Conservation (phyloP, 305 asterid species). For the Fraxinus nigra region DNA sequence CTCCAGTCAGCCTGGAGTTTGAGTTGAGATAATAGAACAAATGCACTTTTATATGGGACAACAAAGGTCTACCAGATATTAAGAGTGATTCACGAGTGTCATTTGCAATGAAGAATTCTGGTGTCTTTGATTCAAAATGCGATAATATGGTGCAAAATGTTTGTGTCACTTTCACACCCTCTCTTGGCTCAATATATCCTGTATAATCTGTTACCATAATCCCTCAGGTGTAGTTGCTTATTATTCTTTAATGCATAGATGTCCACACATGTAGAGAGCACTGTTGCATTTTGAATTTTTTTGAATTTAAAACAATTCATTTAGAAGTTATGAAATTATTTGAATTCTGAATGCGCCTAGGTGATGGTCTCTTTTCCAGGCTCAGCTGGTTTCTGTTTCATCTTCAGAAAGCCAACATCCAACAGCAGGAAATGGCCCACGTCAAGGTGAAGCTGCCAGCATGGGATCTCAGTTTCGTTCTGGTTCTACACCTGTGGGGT, state of each 20-base stretch:
- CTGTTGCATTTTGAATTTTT: slow-evolving; percentile 13
- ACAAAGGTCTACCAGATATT: background rate
- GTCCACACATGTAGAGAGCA: slow-evolving; percentile 4
- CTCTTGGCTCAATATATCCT: background rate
- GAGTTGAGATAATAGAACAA: background rate
- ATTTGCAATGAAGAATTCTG: background rate
- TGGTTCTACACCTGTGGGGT: slow-evolving; percentile 66
- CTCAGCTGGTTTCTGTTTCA: slow-evolving; percentile 74
- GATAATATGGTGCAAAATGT: background rate
- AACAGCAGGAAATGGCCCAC: slow-evolving; percentile 56
- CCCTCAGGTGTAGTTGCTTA: background rate
- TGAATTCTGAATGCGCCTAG: slow-evolving; percentile 20
- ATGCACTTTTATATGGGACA: background rate
- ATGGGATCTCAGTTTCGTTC: slow-evolving; percentile 59
- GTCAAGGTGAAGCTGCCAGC: slow-evolving; percentile 49
- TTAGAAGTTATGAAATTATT: slow-evolving; percentile 1
- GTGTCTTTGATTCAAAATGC: background rate
- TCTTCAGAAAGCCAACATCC: slow-evolving; percentile 68
- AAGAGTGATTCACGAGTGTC: background rate
- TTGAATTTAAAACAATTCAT: slow-evolving; percentile 9
- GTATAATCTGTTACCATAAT: slow-evolving; percentile 1
- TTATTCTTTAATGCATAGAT: slow-evolving; percentile 1
- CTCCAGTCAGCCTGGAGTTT: slow-evolving; percentile 10
- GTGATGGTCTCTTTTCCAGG: slow-evolving; percentile 47
- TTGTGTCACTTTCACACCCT: background rate